Conservation (phyloP, 23 red algal genomes). For the Chondrus crispus region DNA sequence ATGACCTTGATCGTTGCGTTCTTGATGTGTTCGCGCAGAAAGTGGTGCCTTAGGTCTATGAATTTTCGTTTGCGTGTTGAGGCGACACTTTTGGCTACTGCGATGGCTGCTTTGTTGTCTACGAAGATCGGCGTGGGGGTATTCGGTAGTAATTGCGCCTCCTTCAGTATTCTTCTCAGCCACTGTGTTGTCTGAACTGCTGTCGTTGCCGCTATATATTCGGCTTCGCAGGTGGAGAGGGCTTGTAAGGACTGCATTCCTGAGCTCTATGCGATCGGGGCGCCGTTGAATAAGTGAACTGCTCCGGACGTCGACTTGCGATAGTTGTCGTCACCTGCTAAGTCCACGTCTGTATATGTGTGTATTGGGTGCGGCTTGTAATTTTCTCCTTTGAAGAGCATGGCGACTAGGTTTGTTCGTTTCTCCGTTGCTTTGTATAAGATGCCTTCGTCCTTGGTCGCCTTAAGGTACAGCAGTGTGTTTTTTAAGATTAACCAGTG, state of each 20-base stretch:
- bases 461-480: too few species aligned
- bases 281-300: neutral
- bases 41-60: constrained; percentile 30
- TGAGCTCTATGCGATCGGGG: neutral
- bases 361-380: neutral
- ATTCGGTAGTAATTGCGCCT: neutral
- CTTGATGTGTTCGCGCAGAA: constrained; percentile 2
- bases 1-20: neutral
- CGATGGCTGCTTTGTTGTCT: neutral
- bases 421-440: too few species aligned
- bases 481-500: too few species aligned
- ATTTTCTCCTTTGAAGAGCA: too few species aligned
- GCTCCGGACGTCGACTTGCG: neutral
- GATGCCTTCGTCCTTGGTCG: too few species aligned
- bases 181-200: neutral
- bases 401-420: too few species aligned
- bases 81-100: neutral
- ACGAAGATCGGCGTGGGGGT: neutral
- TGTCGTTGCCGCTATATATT: neutral
- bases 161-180: neutral
- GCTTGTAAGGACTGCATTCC: neutral
- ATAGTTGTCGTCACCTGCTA: neutral
- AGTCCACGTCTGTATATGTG: neutral
- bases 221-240: neutral
- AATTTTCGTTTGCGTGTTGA: constrained; percentile 14